Evolutionary conservation across 495 filamentous ascomycete species (phyloP), one percentile per base, ranked within the genome.

Genomic region (Aspergillus coremiiformis): DNA sequence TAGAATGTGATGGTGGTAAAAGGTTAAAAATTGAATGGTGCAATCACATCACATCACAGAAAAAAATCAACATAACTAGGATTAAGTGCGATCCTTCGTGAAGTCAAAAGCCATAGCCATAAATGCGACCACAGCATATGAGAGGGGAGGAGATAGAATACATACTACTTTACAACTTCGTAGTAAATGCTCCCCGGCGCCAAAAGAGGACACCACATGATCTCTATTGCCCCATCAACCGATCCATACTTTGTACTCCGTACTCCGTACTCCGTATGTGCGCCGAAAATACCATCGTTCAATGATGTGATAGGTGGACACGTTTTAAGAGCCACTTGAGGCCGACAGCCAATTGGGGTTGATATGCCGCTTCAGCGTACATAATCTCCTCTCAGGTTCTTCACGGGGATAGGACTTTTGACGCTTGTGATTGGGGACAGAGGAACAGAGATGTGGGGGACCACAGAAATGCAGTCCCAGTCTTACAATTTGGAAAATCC

Each of bases 161-260:
- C 54, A 60, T 60, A 60, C n/a, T n/a, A n/a, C n/a, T n/a, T n/a
- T n/a, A n/a, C n/a, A n/a, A n/a, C n/a, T n/a, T n/a, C n/a, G n/a
- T n/a, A n/a, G n/a, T n/a, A n/a, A n/a, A n/a, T 44, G 27, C 15
- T 54, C 53, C 23, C 44, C 41, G 39, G 49, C 42, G 52, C 48
- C 52, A 49, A 51, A 52, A 1, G 47, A 55, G 37, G 41, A 48
- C 26, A 52, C 51, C 54, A 57, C 53, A 51, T 57, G 47, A 54
- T 46, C 17, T 48, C 14, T 4, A 21, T 23, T 39, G 5, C 15
- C 32, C 6, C 37, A 41, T 21, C 19, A 12, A n/a, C n/a, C n/a
- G n/a, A n/a, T n/a, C n/a, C n/a, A n/a, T n/a, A n/a, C n/a, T n/a
- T n/a, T n/a, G n/a, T n/a, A n/a, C n/a, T n/a, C n/a, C n/a, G n/a